These are phyloP conservation scores for Cucumis melo DNA, from an alignment of 306 rosid genomes.

Conservation along the genomic window DNA sequence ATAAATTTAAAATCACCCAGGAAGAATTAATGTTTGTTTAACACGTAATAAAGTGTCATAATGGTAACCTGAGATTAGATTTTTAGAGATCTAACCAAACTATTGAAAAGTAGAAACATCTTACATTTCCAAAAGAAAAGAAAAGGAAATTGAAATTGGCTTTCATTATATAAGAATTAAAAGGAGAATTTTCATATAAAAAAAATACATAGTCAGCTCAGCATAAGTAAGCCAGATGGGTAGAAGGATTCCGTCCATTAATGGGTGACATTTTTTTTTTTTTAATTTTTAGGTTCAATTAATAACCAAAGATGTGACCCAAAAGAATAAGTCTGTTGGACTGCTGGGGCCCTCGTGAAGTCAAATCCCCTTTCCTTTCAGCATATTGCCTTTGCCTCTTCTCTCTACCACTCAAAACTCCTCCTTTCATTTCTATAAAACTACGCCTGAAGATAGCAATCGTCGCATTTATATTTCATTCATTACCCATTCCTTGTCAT, in stretches of 20 bases:
- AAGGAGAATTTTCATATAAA: background rate
- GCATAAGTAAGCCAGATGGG: background rate
- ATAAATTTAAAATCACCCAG: too few species aligned
- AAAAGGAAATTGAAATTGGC: too few species aligned
- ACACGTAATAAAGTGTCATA: too few species aligned
- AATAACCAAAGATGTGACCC: background rate
- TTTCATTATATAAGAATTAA: too few species aligned
- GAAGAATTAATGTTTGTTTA: too few species aligned
- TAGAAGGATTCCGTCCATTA: slow-evolving; percentile 1
- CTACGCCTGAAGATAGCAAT: background rate
- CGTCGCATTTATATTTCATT: background rate
- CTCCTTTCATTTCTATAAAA: background rate
- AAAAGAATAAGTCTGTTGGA: background rate
- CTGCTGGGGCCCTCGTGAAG: background rate
- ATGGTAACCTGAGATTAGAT: too few species aligned
- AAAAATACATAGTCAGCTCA: background rate
- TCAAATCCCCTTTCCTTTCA: background rate
- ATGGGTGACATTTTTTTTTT: background rate
- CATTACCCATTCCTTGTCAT: background rate
- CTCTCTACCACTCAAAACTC: slow-evolving; percentile 4
- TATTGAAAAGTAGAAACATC: too few species aligned
- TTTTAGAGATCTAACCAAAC: background rate
- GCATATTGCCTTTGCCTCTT: background rate
- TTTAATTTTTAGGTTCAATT: background rate
- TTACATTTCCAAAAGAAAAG: too few species aligned